phyloP scores from a whole-genome alignment of 306 rosid genomes.

The Begonia loranthoides region DNA sequence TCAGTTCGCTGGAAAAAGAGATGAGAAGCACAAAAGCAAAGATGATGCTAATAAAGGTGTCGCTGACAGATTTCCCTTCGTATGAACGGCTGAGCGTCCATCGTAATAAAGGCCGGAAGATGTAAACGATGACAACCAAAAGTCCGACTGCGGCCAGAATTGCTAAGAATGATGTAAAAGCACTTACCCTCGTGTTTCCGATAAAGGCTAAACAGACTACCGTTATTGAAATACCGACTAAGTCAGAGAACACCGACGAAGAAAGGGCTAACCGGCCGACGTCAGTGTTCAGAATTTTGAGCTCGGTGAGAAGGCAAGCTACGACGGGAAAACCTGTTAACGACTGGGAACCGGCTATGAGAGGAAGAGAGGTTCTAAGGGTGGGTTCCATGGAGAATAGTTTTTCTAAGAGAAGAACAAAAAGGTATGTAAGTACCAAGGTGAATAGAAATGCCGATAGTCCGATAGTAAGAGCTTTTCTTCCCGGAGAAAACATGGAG shows the following conservation, averaged over 20 bases:
- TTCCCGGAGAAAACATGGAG: conserved; percentile 22
- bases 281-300: conserved; percentile 58
- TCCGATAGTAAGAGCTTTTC: conserved; percentile 28
- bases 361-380: conserved; percentile 25
- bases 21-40: conserved; percentile 16
- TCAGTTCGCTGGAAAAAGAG: conserved; percentile 21
- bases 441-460: conserved; percentile 48
- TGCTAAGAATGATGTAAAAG: neutral
- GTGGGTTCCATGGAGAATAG: neutral
- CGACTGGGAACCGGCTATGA: conserved; percentile 40
- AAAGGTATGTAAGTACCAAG: conserved; percentile 17
- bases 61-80: conserved; percentile 14
- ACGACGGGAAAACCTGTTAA: conserved; percentile 68
- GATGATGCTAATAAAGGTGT: conserved; percentile 7
- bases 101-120: conserved; percentile 17
- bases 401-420: conserved; percentile 12
- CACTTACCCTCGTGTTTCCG: neutral
- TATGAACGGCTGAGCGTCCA: conserved; percentile 14
- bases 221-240: conserved; percentile 14
- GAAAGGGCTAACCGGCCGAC: conserved; percentile 54
- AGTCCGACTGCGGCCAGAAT: conserved; percentile 10
- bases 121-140: neutral
- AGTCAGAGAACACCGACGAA: conserved; percentile 50
- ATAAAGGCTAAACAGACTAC: conserved; percentile 1
- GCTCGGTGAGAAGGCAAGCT: conserved; percentile 52